Evolutionary conservation across 805 yeast species (phyloP).

Genomic region (Wickerhamomyces chambardii): DNA sequence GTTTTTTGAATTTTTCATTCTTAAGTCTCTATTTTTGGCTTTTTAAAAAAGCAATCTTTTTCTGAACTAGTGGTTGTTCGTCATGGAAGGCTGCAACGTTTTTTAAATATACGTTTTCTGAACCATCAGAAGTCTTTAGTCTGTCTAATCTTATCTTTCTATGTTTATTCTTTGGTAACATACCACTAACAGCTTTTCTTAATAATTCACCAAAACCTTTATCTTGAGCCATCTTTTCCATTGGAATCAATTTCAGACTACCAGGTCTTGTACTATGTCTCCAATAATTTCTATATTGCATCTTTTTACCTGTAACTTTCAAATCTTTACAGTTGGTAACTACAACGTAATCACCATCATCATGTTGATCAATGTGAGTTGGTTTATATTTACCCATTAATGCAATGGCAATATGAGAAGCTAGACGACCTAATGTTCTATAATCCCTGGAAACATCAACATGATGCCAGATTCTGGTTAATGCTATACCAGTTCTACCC

Average conservation of each 20-base stretch:
- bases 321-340: conserved; percentile 85
- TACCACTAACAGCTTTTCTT: conserved; percentile 84
- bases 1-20: no score
- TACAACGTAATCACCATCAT: conserved; percentile 94
- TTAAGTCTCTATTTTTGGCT: no score
- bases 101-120: conserved; percentile 77
- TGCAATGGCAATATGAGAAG: conserved; percentile 79
- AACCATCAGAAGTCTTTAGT: conserved; percentile 80
- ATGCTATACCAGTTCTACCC: conserved; percentile 40
- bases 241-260: conserved; percentile 69
- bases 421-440: conserved; percentile 87
- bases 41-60: no score
- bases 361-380: conserved; percentile 64
- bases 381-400: conserved; percentile 98
- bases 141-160: conserved; percentile 76
- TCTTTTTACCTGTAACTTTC: conserved; percentile 78
- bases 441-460: conserved; percentile 80
- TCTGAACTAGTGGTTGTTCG: conserved; percentile 46
- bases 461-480: conserved; percentile 92
- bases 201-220: conserved; percentile 86
- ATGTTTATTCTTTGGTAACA: conserved; percentile 89
- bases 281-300: conserved; percentile 77
- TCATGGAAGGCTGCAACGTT: conserved; percentile 84
- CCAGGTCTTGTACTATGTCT: conserved; percentile 90
- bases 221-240: conserved; percentile 67